Conservation (phyloP, 2,329 filamentous ascomycete genomes). For the Ceratocystis alfenasii region DNA sequence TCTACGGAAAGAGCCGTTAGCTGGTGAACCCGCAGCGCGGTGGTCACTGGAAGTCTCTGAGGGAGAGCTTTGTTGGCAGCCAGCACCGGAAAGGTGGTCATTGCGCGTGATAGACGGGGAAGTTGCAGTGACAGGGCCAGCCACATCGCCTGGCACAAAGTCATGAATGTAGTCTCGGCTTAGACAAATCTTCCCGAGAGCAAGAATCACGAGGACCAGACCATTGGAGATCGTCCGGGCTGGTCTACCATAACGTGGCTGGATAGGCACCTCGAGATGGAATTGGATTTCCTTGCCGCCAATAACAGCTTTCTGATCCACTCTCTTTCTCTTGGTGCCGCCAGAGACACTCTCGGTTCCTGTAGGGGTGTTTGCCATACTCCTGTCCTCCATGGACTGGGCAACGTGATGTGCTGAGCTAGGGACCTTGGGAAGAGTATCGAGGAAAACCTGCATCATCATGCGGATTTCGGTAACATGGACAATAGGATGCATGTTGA, state of each 20-base stretch:
- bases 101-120: slow-evolving; percentile 35
- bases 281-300: not conserved
- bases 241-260: slow-evolving; percentile 31
- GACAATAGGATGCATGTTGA: slow-evolving; percentile 55
- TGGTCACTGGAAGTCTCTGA: slow-evolving; percentile 32
- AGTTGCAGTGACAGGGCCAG: not conserved
- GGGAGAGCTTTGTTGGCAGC: slow-evolving; percentile 44
- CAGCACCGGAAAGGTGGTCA: slow-evolving; percentile 35
- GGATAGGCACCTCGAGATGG: slow-evolving; percentile 5
- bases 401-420: slow-evolving; percentile 1
- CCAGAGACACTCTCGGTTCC: slow-evolving; percentile 16
- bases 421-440: slow-evolving; percentile 32
- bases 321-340: slow-evolving; percentile 42
- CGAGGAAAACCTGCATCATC: slow-evolving; percentile 43
- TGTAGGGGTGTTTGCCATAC: slow-evolving; percentile 6
- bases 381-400: slow-evolving; percentile 5
- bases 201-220: slow-evolving; percentile 69
- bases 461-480: slow-evolving; percentile 41
- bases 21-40: slow-evolving; percentile 32
- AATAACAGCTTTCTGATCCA: not conserved
- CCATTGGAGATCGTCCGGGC: slow-evolving; percentile 65
- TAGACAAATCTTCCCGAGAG: slow-evolving; percentile 70
- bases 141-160: slow-evolving; percentile 34
- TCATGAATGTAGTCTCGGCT: slow-evolving; percentile 45
- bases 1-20: slow-evolving; percentile 23